Conservation (phyloP, 768 basidiomycete genomes). For the Termitomyces sp. region DNA sequence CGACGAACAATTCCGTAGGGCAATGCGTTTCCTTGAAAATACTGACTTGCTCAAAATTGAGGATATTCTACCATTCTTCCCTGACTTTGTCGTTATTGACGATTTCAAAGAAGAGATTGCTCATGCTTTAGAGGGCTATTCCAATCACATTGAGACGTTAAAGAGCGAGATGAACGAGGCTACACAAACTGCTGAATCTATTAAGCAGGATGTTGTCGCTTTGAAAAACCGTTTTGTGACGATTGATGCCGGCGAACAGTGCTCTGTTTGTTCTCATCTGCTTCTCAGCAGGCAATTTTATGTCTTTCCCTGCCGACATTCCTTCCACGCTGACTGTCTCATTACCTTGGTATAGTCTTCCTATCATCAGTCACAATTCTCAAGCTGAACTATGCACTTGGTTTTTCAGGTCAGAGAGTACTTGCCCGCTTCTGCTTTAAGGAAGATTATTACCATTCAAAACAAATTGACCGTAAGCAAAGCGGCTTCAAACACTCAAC, state of each 20-base stretch:
- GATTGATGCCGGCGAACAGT: constrained; percentile 82
- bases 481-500: constrained; percentile 16
- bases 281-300: constrained; percentile 92
- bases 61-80: constrained; percentile 99
- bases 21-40: constrained; percentile 94
- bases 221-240: constrained; percentile 89
- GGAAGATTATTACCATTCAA: constrained; percentile 83
- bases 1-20: constrained; percentile 40
- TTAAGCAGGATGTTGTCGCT: constrained; percentile 85
- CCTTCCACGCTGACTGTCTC: constrained; percentile 96
- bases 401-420: constrained; percentile 80
- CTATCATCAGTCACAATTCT: not conserved
- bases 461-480: constrained; percentile 68
- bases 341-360: constrained; percentile 75
- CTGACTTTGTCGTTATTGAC: constrained; percentile 98
- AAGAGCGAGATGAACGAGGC: constrained; percentile 97
- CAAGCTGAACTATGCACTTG: constrained; percentile 10
- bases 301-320: constrained; percentile 97
- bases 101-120: constrained; percentile 99
- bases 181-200: constrained; percentile 85
- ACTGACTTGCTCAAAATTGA: constrained; percentile 96
- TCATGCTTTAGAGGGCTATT: constrained; percentile 90
- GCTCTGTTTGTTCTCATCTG: constrained; percentile 71
- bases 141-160: constrained; percentile 81
- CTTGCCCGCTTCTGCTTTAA: constrained; percentile 73